Conservation (phyloP, 306 rosid species). For the Prunus davidiana region DNA sequence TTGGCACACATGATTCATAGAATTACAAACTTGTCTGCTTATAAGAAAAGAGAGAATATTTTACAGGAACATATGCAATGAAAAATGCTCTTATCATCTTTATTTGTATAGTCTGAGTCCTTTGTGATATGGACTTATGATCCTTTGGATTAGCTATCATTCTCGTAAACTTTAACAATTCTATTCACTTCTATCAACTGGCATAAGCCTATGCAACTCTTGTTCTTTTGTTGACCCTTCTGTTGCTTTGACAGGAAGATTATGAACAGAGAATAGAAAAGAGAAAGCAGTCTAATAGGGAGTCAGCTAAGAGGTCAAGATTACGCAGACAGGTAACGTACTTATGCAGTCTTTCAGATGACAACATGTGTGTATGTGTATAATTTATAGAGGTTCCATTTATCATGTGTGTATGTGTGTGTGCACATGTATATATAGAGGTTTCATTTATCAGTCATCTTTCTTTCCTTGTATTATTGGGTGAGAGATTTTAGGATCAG, state of each 20-base stretch:
- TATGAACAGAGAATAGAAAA: slow-evolving; percentile 45
- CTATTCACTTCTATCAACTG: background rate
- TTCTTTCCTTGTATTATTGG: no score
- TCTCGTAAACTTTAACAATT: background rate
- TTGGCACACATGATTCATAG: background rate
- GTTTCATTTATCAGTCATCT: no score
- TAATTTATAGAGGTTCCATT: no score
- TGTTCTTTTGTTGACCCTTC: background rate
- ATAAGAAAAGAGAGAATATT: background rate
- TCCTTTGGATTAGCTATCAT: background rate
- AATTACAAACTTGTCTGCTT: background rate
- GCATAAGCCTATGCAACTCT: no score
- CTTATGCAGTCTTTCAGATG: background rate
- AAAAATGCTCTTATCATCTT: background rate
- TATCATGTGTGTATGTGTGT: no score
- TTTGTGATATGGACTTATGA: background rate
- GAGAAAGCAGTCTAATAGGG: slow-evolving; percentile 56
- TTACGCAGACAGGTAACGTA: slow-evolving; percentile 41
- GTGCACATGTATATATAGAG: no score
- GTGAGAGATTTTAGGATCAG: background rate
- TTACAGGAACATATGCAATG: background rate
- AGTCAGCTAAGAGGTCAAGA: slow-evolving; percentile 65
- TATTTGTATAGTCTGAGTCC: background rate
- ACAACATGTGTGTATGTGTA: background rate
- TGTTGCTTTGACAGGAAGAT: slow-evolving; percentile 43